phyloP scores from a whole-genome alignment of 2,329 filamentous ascomycete species.

The Simplicillium sp. region DNA sequence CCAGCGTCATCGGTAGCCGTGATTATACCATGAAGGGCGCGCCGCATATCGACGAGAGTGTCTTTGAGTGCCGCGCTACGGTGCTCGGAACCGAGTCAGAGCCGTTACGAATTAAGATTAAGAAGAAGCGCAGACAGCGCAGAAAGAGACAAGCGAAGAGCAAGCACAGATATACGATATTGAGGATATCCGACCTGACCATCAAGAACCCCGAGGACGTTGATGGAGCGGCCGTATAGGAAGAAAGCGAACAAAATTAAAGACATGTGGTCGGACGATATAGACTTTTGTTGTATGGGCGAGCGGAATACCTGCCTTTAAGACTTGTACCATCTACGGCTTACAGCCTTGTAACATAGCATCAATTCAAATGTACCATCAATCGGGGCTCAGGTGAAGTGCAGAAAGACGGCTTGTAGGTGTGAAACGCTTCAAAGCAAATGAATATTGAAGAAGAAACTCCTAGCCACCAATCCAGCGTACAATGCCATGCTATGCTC shows the following conservation, averaged over 20 bases:
- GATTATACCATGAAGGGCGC: slow-evolving; percentile 82
- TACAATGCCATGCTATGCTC: not conserved
- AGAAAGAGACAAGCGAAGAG: slow-evolving; percentile 69
- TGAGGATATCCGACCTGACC: slow-evolving; percentile 75
- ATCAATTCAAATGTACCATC: no score
- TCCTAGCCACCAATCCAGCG: no score
- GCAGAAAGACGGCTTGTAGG: no score
- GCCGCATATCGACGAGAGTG: slow-evolving; percentile 71
- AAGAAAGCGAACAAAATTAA: slow-evolving; percentile 4
- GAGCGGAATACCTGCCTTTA: slow-evolving; percentile 8
- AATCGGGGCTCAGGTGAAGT: no score
- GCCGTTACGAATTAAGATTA: slow-evolving; percentile 67
- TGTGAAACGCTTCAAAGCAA: no score
- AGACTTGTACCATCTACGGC: slow-evolving; percentile 3
- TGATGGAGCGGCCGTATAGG: slow-evolving; percentile 13
- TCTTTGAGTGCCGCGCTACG: slow-evolving; percentile 78
- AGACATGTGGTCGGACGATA: slow-evolving; percentile 8
- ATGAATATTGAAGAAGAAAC: no score
- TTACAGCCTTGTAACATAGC: not conserved
- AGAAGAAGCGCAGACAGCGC: slow-evolving; percentile 71
- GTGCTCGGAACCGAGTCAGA: slow-evolving; percentile 80
- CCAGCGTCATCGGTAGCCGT: slow-evolving; percentile 70
- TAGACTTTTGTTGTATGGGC: slow-evolving; percentile 10
- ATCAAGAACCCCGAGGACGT: slow-evolving; percentile 40
- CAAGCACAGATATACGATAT: slow-evolving; percentile 82